Base-by-base conservation (phyloP, 345 rosid species). In the Melaleuca alternifolia region DNA sequence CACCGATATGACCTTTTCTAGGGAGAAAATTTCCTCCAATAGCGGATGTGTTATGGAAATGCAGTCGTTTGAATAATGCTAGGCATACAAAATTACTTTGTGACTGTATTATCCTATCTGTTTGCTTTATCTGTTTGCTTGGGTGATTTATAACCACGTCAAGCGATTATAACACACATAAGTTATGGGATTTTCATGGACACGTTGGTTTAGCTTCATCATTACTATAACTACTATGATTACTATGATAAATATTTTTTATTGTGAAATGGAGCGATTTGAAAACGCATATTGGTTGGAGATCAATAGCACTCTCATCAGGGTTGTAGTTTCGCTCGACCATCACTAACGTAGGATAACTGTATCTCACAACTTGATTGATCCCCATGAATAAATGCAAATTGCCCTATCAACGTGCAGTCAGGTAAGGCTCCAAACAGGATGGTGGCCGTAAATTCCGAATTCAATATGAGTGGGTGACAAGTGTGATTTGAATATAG, bases 401-500 rank as follows among this genome's bases (percentile, higher is more conserved):
- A 62, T 30, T 11, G 21, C 44, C 77, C 5, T 3, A 3, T 65
- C 77, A 15, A 7, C 3, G 1, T 7, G 77, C 77, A 65, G 41
- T 65, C 1, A 44, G 10, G 11, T 65, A 0, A 65, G 77, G 77
- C 23, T 65, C 20, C 23, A 15, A 65, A 30, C 37, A 2, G 21
- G 44, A 5, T 4, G 77, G 3, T 65, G 44, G 77, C 0, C 23
- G 10, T 65, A 16, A 21, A 11, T 23, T 61, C 30, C 77, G 30
- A 65, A 15, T 30, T 30, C 30, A 33, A 30, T 33, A 65, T 2
- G 37, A n/a, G 33, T 0, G 2, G 37, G 16, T 7, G 5, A 30
- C 8, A 0, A 0, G 13, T n/a, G 9, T 59, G 23, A 30, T 20
- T 15, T 65, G 1, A 65, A 3, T 11, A 65, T 1, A 0, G 3